phyloP scores from a whole-genome alignment of 1,284 basidiomycete species.

The Cryptococcus sp. region DNA sequence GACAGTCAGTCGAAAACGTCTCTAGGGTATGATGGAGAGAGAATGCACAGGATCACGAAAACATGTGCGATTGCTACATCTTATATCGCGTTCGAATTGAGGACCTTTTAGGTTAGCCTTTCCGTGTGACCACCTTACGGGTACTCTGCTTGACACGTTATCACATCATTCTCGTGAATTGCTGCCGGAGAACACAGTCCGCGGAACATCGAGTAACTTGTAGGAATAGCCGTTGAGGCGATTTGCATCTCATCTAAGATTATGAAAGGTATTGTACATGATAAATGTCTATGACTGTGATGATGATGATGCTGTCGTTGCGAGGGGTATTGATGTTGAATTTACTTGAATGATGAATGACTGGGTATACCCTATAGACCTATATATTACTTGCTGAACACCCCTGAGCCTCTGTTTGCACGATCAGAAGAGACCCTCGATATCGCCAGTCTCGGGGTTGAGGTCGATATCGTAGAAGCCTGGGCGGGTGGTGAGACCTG shows the following conservation, averaged over 20 bases:
- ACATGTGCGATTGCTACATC: no score
- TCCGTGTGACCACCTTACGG: no score
- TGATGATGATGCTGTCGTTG: conserved; percentile 1
- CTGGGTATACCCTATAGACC: conserved; percentile 1
- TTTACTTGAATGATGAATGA: not conserved
- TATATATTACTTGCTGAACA: not conserved
- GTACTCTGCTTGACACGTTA: no score
- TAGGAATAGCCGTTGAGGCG: not conserved
- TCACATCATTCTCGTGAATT: no score
- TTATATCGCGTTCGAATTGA: no score
- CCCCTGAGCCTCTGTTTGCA: not conserved
- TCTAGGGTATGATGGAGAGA: no score
- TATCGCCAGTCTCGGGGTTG: conserved; percentile 53
- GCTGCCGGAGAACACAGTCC: not conserved
- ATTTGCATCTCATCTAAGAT: conserved; percentile 2
- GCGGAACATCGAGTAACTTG: not conserved
- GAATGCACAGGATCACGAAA: no score
- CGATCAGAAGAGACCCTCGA: conserved; percentile 52
- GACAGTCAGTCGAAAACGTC: no score
- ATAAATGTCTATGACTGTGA: conserved; percentile 2
- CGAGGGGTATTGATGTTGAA: conserved; percentile 15
- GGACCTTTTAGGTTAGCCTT: no score
- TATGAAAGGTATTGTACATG: not conserved
- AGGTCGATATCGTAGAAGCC: conserved; percentile 61
- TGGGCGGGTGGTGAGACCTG: conserved; percentile 90